Evolutionary conservation across 1,284 basidiomycete species (phyloP).

Genomic region (Ceraceosorus guamensis): DNA sequence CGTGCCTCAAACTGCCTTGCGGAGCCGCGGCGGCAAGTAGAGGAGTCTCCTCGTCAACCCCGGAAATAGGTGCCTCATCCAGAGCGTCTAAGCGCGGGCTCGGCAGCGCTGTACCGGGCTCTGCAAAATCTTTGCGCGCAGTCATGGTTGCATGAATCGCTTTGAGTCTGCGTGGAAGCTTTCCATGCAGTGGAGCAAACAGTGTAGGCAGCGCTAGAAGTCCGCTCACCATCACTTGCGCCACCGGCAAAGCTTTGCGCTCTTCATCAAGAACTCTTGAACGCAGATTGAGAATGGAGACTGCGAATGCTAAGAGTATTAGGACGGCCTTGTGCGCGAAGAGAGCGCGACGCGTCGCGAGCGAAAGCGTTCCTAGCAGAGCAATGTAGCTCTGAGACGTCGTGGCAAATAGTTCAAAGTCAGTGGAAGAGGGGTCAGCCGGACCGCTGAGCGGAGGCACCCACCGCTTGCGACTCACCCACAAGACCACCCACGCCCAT

Average conservation of each 20-base stretch:
- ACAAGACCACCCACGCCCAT: conserved; percentile 20
- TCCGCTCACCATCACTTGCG: conserved; percentile 20
- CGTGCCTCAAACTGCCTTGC: not conserved
- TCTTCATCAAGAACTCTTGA: conserved; percentile 12
- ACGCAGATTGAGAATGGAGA: conserved; percentile 36
- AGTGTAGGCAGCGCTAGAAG: conserved; percentile 24
- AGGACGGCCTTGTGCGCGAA: conserved; percentile 38
- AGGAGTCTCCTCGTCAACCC: no score
- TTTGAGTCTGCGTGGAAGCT: conserved; percentile 25
- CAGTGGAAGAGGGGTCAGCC: no score
- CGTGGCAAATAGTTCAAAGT: no score
- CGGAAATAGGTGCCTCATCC: not conserved
- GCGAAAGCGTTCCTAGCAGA: conserved; percentile 22
- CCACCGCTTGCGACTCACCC: conserved; percentile 10
- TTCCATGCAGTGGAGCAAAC: conserved; percentile 31
- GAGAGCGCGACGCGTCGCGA: conserved; percentile 23
- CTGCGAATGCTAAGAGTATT: conserved; percentile 21
- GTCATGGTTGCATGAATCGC: conserved; percentile 42
- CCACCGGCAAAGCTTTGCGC: conserved; percentile 10
- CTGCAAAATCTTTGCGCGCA: conserved; percentile 25
- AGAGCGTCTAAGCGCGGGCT: conserved; percentile 22
- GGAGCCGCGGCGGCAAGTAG: not conserved
- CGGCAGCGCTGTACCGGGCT: conserved; percentile 36
- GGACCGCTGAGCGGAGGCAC: not conserved
- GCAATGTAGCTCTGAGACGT: conserved; percentile 23